Evolutionary conservation across 257 asterid species (phyloP), one percentile per base, ranked within the genome.

Genomic region (Primulina tabacum): DNA sequence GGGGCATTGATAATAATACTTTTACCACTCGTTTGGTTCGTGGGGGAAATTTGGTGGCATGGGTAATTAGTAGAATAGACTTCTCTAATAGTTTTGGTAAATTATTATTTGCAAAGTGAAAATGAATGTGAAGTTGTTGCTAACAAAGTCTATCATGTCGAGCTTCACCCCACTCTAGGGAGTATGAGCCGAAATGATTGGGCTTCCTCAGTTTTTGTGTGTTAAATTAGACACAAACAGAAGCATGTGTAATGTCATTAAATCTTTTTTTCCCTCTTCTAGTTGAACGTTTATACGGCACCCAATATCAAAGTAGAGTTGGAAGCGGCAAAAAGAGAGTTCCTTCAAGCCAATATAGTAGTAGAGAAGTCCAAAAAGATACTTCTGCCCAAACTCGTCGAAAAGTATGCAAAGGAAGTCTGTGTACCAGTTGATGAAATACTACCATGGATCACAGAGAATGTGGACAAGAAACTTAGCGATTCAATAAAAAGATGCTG

Each of bases 251-350:
- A 63, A n/a, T 4, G 2, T 29, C 7, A 28, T 35, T 34, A 3
- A 50, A 1, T 67, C 63, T 24, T n/a, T 52, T 24, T 38, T 59
- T 67, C 28, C 12, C 43, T 64, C 76, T 4, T 77, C 69, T 65
- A 85, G 88, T 82, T 84, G 80, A 80, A 76, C 72, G 89, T 83
- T 17, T 86, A 83, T 34, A 83, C 87, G 7, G 83, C 86, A 20
- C 70, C 82, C 4, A 76, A 82, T 37, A 72, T 86, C 12, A 64
- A 53, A 66, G 92, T 78, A 40, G 87, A 86, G 76, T 60, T 86
- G 55, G 83, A 86, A 73, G 76, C 75, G 20, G 87, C 92, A 18
- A 84, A 82, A 74, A 80, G 72, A 75, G 86, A 82, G 73, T 86
- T 83, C 71, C 83, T 86, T 63, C 84, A 84, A 71, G 80, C 82